Percentiles rank a stretch among this genome's conserved stretches.
These are phyloP conservation scores for Cyberlindnera galapagoensis DNA, from an alignment of 805 yeast genomes.

Conservation along the genomic window DNA sequence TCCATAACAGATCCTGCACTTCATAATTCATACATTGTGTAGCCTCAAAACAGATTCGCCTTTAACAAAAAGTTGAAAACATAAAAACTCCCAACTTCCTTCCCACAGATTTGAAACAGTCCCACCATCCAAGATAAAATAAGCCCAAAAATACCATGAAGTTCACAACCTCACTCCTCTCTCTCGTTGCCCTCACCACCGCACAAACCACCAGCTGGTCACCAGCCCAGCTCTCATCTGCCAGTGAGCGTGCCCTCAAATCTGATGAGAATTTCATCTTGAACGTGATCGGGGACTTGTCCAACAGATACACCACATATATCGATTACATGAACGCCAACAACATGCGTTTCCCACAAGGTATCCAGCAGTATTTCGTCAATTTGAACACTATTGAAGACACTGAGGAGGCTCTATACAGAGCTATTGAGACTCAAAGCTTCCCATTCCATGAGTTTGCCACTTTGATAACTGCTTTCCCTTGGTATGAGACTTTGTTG, in stretches of 20 bases:
- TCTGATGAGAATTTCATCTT: slow-evolving; percentile 17
- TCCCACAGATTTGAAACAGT: too few species aligned
- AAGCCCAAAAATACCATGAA: too few species aligned
- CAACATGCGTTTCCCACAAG: slow-evolving; percentile 28
- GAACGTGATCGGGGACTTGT: slow-evolving; percentile 19
- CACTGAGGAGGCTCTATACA: slow-evolving; percentile 20
- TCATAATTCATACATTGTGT: too few species aligned
- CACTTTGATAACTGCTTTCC: slow-evolving; percentile 27
- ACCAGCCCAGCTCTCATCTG: slow-evolving; percentile 11
- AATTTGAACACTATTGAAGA: slow-evolving; percentile 23
- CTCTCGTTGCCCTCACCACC: not conserved
- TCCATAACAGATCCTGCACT: too few species aligned
- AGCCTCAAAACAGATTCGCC: too few species aligned
- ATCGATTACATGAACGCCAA: slow-evolving; percentile 19
- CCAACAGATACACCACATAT: slow-evolving; percentile 11
- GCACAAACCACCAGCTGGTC: slow-evolving; percentile 10
- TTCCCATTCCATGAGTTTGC: slow-evolving; percentile 33
- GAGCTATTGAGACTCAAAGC: slow-evolving; percentile 21
- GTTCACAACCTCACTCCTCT: not conserved
- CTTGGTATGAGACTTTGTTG: slow-evolving; percentile 17
- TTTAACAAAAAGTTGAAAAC: too few species aligned
- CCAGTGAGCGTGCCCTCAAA: slow-evolving; percentile 17
- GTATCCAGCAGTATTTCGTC: slow-evolving; percentile 28
- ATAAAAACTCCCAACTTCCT: not conserved
- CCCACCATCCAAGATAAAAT: not conserved